phyloP scores from a whole-genome alignment of 140 eudicot genomes.

The Flaveria floridana region DNA sequence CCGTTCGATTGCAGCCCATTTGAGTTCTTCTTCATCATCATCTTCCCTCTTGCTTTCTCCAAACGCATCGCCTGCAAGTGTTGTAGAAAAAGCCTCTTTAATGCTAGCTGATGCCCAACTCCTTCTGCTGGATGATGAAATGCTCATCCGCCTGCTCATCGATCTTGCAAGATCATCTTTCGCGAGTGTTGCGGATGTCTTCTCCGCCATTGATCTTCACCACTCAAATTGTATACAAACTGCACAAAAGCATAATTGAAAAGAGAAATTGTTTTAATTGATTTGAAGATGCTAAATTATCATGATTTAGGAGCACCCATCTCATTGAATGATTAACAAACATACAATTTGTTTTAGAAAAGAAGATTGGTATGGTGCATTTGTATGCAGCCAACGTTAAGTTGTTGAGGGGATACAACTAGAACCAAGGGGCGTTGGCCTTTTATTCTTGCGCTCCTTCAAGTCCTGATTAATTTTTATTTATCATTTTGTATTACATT shows the following conservation, averaged over 20 bases:
- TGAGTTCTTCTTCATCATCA: slow-evolving; percentile 39
- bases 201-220: neutral
- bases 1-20: slow-evolving; percentile 68
- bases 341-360: neutral
- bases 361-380: neutral
- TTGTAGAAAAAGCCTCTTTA: neutral
- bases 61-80: neutral
- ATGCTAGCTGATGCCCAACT: neutral
- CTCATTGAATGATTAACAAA: too few relatives aligned
- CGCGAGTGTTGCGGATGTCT: neutral
- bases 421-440: neutral
- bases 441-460: neutral
- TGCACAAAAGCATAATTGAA: neutral
- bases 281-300: too few relatives aligned
- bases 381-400: too few relatives aligned
- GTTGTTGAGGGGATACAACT: neutral
- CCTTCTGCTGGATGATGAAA: neutral
- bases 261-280: neutral
- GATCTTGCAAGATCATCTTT: neutral
- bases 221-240: neutral
- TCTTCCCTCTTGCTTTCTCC: neutral
- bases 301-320: too few relatives aligned
- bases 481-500: neutral
- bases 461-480: too few relatives aligned
- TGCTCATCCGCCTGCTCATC: slow-evolving; percentile 2